Evolutionary conservation across 164 flowering plant species (phyloP).

Genomic region (Vitis labrusca): DNA sequence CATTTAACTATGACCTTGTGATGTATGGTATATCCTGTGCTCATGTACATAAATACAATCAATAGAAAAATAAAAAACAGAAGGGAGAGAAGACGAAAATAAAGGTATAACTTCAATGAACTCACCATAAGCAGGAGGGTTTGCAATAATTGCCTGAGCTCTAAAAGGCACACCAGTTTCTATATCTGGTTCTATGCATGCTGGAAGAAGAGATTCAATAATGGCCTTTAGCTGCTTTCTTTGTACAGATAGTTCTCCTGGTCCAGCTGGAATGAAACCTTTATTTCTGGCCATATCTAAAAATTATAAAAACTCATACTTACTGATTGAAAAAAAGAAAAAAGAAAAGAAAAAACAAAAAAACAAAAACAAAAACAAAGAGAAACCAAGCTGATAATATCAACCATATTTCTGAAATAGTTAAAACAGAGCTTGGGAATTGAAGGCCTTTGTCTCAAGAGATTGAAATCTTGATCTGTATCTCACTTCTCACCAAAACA

Average conservation of each 20-base stretch:
- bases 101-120: neutral
- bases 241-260: constrained; percentile 81
- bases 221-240: constrained; percentile 86
- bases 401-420: neutral
- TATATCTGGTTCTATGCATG: constrained; percentile 88
- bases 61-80: no score
- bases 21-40: no score
- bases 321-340: neutral
- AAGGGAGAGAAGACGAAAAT: no score
- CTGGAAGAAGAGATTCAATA: constrained; percentile 89
- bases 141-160: constrained; percentile 95
- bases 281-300: constrained; percentile 95
- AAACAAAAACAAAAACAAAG: neutral
- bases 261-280: constrained; percentile 89
- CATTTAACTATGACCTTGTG: no score
- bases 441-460: neutral
- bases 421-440: neutral
- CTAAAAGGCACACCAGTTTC: constrained; percentile 72
- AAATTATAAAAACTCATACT: neutral
- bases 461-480: neutral
- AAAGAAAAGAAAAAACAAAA: no score
- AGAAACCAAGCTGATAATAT: neutral
- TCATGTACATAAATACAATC: no score
- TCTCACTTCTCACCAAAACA: no score
- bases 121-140: constrained; percentile 98